A percentile compares a stretch with the other conserved stretches of the same genome.
phyloP scores from a whole-genome alignment of 2,329 filamentous ascomycete genomes.

The Dactylellina cionopaga region DNA sequence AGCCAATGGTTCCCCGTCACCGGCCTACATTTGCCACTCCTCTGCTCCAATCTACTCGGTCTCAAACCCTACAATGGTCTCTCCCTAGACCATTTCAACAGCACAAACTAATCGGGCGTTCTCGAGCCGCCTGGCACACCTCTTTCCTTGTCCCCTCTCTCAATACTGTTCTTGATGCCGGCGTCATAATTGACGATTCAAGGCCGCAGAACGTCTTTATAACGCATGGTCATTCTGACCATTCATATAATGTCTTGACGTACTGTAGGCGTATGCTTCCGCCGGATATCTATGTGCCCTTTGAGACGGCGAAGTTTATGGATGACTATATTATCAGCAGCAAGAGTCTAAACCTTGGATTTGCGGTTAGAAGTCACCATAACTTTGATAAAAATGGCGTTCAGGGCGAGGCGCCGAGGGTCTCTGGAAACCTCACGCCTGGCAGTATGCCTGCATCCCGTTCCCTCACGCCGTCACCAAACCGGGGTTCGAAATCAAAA shows the following conservation, averaged over 20 bases:
- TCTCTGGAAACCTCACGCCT: neutral
- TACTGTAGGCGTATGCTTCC: constrained; percentile 64
- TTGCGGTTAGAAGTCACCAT: constrained; percentile 26
- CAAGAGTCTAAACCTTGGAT: constrained; percentile 36
- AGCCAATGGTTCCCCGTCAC: neutral
- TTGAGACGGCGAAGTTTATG: constrained; percentile 55
- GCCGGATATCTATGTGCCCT: constrained; percentile 63
- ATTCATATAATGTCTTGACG: constrained; percentile 62
- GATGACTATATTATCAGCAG: constrained; percentile 60
- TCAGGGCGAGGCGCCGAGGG: neutral
- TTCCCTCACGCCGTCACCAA: constrained; percentile 20
- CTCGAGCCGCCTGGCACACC: constrained; percentile 66
- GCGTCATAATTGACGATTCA: constrained; percentile 63
- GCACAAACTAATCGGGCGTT: constrained; percentile 62
- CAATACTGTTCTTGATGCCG: constrained; percentile 65
- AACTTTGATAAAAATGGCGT: constrained; percentile 36
- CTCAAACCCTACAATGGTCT: constrained; percentile 41
- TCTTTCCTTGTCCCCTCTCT: constrained; percentile 66
- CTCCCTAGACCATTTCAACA: constrained; percentile 47
- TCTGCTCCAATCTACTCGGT: constrained; percentile 36
- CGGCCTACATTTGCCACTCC: constrained; percentile 44
- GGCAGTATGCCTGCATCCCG: neutral
- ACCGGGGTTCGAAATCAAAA: constrained; percentile 1
- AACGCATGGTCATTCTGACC: constrained; percentile 66
- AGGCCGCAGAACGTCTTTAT: constrained; percentile 66